Base-by-base conservation (phyloP, 116 monocot species). In the Papilionanthe hybrid region DNA sequence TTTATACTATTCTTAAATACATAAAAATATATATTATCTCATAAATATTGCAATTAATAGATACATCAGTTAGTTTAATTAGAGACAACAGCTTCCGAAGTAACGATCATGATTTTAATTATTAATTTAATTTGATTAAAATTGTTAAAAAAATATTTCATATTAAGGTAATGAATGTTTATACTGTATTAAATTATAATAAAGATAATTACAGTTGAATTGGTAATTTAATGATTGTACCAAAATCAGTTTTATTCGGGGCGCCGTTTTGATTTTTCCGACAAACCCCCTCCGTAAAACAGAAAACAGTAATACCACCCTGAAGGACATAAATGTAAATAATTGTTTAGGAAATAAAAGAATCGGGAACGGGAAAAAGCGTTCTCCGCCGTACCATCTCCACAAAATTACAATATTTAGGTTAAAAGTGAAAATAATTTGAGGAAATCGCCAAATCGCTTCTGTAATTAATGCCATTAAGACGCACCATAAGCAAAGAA, bases 391-490 rank as follows among this genome's bases (percentile, higher is more conserved):
- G 68, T 68, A 68, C 27, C 68, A 68, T 68, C 68, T 4, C 69
- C 32, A 37, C 37, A 30, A 69, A 69, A 15, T 69, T 37, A 69
- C 69, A 30, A 37, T 13, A 37, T 69, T 69, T 69, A n/a, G 37
- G 17, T 69, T 37, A 37, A 69, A 69, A 30, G 27, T 69, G 18
- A 37, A 37, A 41, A 69, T 41, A 41, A 17, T 69, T 32, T 69
- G 12, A 69, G 37, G 37, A 37, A 69, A 69, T 69, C 69, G 25
- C 27, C 69, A 69, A 69, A 69, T 69, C 69, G 37, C 27, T 7
- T 37, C 32, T 13, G 75, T 28, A 75, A 50, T 75, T 75, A 75
- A 49, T 75, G 75, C 48, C 47, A 75, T 75, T 75, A 75, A 75
- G 27, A 48, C 47, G 3, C 12, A 18, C 75, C 47, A 75, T 28